Percentiles rank a stretch among this genome's conserved stretches.
Conservation (phyloP, 257 asterid genomes). For the Solanum tacnaense region DNA sequence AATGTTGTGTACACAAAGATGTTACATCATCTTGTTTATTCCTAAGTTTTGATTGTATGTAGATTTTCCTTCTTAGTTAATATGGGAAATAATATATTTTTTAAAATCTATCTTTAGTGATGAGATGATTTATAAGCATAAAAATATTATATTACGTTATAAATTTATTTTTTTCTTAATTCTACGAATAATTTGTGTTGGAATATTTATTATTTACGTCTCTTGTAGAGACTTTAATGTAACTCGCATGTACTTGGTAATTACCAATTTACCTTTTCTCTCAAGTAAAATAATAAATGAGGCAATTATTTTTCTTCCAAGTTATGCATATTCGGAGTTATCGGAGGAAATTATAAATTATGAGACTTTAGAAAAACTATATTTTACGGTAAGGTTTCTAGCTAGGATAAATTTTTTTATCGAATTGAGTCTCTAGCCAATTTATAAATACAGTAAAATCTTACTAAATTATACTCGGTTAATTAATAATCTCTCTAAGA, state of each 20-base stretch:
- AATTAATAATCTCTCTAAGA: no score
- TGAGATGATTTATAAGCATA: no score
- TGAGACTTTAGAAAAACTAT: background rate
- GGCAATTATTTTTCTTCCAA: background rate
- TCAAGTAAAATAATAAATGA: background rate
- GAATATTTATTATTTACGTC: background rate
- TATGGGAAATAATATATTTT: no score
- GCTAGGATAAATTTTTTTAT: no score
- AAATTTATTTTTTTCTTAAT: background rate
- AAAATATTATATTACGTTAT: no score
- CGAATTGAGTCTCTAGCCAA: background rate
- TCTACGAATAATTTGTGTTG: background rate
- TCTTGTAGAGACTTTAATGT: background rate
- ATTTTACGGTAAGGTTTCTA: background rate
- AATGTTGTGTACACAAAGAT: background rate
- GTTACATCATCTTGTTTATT: background rate
- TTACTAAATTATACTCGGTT: no score
- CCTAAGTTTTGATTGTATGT: no score
- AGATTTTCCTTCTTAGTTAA: background rate
- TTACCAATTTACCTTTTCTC: background rate
- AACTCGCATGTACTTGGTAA: background rate
- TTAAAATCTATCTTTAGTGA: no score
- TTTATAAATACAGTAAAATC: no score
- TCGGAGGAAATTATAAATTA: background rate
- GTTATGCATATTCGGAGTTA: background rate